Evolutionary conservation across 148 eudicot species (phyloP), one percentile per base, ranked within the genome.

Genomic region (Limonium bicolor): DNA sequence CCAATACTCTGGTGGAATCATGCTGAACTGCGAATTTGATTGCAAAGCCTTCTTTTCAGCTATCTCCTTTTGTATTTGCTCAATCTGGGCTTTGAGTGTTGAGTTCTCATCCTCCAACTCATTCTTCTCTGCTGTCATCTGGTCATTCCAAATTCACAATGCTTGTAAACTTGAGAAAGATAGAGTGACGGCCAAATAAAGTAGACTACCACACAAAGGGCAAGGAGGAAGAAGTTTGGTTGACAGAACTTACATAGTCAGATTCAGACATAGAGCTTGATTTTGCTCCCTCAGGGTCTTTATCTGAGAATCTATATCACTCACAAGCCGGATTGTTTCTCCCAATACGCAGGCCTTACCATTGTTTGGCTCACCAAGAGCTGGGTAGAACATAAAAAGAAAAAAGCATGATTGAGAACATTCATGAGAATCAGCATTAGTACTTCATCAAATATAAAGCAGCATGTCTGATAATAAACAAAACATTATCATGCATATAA

Each of bases 191-290:
- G 41, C 6, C 7, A 24, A 11, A 21, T 5, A 43, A 2, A 8
- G 13, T 43, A 13, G 13, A 17, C 13, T n/a, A 24, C 31, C 30
- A 45, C 10, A 23, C 10, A 11, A 40, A 20, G 7, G 20, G 12
- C 2, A 19, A 20, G 8, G 26, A 0, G 38, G 27, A 37, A n/a
- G 10, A 24, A 29, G 18, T 44, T 9, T 22, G 34, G 59, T n/a
- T n/a, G n/a, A n/a, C n/a, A n/a, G 56, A 48, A 25, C 94, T 81
- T 71, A 82, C 96, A 68, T 86, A 86, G 41, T 76, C 68, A 45
- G 85, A 73, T 61, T 86, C 96, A 14, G 88, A 76, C 54, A 82
- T 29, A 26, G 82, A 65, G 20, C 76, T 55, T 25, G 71, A 60
- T 82, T 78, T 62, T 86, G 94, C 54, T 57, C 67, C 61, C 59